phyloP scores from a whole-genome alignment of 1,284 basidiomycete genomes.

The Fistulina hepatica region DNA sequence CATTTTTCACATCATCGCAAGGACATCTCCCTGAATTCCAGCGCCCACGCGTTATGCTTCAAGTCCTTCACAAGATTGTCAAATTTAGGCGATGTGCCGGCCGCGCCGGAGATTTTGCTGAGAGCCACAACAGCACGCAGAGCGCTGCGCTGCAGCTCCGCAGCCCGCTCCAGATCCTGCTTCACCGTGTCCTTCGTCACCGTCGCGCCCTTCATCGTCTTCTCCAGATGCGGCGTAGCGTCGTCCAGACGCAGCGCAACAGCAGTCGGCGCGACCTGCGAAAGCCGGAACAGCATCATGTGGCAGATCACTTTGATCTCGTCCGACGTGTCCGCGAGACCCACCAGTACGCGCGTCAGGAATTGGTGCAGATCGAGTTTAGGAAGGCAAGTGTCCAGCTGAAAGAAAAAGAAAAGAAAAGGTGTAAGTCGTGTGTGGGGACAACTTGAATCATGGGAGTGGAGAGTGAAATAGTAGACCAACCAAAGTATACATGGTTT shows the following conservation, averaged over 20 bases:
- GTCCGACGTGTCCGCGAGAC: constrained; percentile 83
- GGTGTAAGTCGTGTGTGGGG: too few species aligned
- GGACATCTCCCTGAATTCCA: constrained; percentile 54
- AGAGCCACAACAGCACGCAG: constrained; percentile 81
- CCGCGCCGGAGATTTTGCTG: constrained; percentile 50
- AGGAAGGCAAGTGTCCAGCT: constrained; percentile 84
- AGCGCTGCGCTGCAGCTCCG: constrained; percentile 83
- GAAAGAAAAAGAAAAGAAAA: too few species aligned
- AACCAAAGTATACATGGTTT: constrained; percentile 93
- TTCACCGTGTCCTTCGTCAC: constrained; percentile 93
- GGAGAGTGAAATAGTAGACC: constrained; percentile 19
- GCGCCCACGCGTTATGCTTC: constrained; percentile 44
- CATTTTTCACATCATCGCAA: not conserved
- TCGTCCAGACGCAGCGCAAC: constrained; percentile 81
- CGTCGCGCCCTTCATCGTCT: constrained; percentile 84
- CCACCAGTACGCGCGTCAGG: constrained; percentile 71
- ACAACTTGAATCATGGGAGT: constrained; percentile 10
- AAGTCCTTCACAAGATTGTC: constrained; percentile 66
- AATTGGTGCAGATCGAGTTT: constrained; percentile 83
- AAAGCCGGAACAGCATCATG: constrained; percentile 88
- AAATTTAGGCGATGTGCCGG: constrained; percentile 59
- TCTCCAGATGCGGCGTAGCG: constrained; percentile 69
- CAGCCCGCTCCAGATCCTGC: constrained; percentile 91
- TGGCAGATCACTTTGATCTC: constrained; percentile 96
- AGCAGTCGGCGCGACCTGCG: constrained; percentile 73